Conservation (phyloP, 78 protist genomes). For the Dictyostelium intermedium region DNA sequence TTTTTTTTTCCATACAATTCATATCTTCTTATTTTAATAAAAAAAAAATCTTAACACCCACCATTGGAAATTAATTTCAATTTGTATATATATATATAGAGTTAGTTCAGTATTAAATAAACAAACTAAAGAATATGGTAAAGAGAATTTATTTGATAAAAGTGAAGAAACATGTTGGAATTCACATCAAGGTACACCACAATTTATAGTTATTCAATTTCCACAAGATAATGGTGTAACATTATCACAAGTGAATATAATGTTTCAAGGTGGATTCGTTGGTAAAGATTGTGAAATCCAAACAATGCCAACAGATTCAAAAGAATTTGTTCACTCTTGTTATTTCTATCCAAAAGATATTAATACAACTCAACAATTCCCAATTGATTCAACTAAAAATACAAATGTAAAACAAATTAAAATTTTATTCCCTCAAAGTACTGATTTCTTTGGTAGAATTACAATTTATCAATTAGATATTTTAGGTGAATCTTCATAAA, state of each 20-base stretch:
- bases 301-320: not conserved
- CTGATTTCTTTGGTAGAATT: conserved; percentile 84
- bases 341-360: conserved; percentile 74
- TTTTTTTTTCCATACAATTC: no score
- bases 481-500: conserved; percentile 18
- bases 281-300: conserved; percentile 68
- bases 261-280: conserved; percentile 83
- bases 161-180: conserved; percentile 82
- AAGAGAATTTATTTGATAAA: conserved; percentile 75
- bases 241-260: conserved; percentile 20
- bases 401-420: conserved; percentile 42
- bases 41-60: no score
- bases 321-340: not conserved
- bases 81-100: not conserved
- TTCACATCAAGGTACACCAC: conserved; percentile 77
- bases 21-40: no score
- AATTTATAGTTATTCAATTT: conserved; percentile 36
- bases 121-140: conserved; percentile 75
- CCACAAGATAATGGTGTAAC: conserved; percentile 16
- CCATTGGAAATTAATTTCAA: no score
- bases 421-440: conserved; percentile 67
- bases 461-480: conserved; percentile 75
- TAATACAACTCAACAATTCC: conserved; percentile 38
- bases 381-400: not conserved
- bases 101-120: conserved; percentile 82